Base-by-base conservation (phyloP, 768 basidiomycete genomes). In the Lactarius psammicola region DNA sequence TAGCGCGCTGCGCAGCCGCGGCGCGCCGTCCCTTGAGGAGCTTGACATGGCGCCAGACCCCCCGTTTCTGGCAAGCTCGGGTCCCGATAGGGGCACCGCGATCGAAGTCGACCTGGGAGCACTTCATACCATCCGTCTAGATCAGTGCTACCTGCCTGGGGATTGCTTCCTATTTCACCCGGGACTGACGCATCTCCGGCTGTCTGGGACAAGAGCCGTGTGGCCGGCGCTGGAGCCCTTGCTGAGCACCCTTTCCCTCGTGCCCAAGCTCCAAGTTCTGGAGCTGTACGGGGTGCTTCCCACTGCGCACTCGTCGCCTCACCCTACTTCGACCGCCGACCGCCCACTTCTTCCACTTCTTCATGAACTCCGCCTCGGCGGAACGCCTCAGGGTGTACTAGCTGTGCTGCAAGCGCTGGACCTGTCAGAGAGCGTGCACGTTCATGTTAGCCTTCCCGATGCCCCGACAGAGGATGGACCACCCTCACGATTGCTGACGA, bases 21-120 rank as follows among this genome's bases (percentile, higher is more conserved):
- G 66, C 57, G 61, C 61, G n/a, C 26, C 31, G 7, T 23, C n/a
- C 2, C 66, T 67, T 33, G 57, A 67, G 61, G 66, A 67, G 57
- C 40, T 67, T 15, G 62, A 67, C n/a, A 38, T 67, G 56, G 56
- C 61, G 26, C 56, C 66, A 20, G 57, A 59, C 2, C 3, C n/a
- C 3, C 51, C 66, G 23, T 55, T 59, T 59, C 6, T 46, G 40
- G 66, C 33, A 30, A 9, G 18, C 15, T 49, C 66, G 9, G 56
- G 51, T 13, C 61, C 31, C 4, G 49, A 58, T 31, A 44, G 56
- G 54, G 51, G 9, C 17, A 46, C 28, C 7, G 33, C 10, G 3
- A 31, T 55, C 28, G 3, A 4, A 20, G 2, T 17, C 15, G 51
- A n/a, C 51, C 23, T 63, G 8, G 15, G 40, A 8, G 31, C 31